Evolutionary conservation across 768 basidiomycete genomes (phyloP).

Genomic region (Tulasnella sp.): DNA sequence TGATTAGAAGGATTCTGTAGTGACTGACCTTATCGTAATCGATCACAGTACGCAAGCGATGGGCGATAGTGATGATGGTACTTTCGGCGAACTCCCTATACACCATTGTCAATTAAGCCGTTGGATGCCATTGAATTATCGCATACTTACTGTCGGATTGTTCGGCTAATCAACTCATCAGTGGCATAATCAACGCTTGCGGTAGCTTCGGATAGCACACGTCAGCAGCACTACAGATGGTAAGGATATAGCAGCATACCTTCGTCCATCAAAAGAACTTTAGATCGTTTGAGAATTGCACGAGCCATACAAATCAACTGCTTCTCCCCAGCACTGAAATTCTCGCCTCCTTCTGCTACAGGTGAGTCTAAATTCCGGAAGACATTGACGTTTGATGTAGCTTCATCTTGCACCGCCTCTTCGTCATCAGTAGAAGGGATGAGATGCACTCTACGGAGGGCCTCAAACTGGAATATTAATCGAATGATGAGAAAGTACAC

Average conservation of each 20-base stretch:
- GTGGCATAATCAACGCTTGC: constrained; percentile 14
- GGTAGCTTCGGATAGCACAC: not conserved
- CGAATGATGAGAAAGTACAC: not conserved
- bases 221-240: no score
- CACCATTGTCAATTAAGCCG: not conserved
- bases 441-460: constrained; percentile 70
- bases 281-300: constrained; percentile 67
- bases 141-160: constrained; percentile 15
- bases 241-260: no score
- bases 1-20: not conserved
- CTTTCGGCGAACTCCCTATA: constrained; percentile 12
- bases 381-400: constrained; percentile 53
- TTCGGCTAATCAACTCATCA: constrained; percentile 19
- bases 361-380: constrained; percentile 62
- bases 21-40: constrained; percentile 13
- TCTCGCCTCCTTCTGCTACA: constrained; percentile 77
- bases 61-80: constrained; percentile 13
- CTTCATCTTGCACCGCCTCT: constrained; percentile 18
- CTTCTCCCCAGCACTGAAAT: constrained; percentile 79
- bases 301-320: constrained; percentile 79
- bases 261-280: constrained; percentile 75
- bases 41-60: constrained; percentile 12
- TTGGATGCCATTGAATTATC: not conserved
- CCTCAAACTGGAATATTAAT: constrained; percentile 45
- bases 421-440: constrained; percentile 35